Evolutionary conservation across 2,329 filamentous ascomycete species (phyloP).

Genomic region (Penicillium oxalicum): DNA sequence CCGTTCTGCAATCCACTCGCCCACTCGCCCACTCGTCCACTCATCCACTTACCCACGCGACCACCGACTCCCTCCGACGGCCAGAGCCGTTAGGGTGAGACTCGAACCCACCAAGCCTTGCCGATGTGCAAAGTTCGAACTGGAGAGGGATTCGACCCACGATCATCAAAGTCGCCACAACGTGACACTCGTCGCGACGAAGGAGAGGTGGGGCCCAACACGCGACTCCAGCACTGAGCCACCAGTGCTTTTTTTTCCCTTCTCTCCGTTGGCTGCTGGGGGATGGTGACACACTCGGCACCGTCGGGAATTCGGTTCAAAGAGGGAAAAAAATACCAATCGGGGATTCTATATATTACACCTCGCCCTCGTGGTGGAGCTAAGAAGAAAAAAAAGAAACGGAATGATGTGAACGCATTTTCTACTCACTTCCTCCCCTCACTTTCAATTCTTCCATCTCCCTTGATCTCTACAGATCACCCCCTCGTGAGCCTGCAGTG

Average conservation of each 20-base stretch:
- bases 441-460: not conserved
- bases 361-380: slow-evolving; percentile 11
- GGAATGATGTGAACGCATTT: slow-evolving; percentile 18
- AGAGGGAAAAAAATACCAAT: not conserved
- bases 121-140: too few species aligned
- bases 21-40: too few species aligned
- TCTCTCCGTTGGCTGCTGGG: not conserved
- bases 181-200: slow-evolving; percentile 4
- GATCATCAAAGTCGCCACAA: slow-evolving; percentile 2
- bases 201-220: slow-evolving; percentile 12
- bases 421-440: slow-evolving; percentile 2
- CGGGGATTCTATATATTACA: slow-evolving; percentile 14
- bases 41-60: too few species aligned
- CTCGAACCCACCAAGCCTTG: too few species aligned
- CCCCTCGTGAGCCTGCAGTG: slow-evolving; percentile 14
- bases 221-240: slow-evolving; percentile 5
- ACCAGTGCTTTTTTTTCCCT: not conserved
- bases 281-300: slow-evolving; percentile 8
- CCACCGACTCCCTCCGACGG: too few species aligned
- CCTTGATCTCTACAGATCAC: slow-evolving; percentile 10
- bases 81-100: too few species aligned
- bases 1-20: too few species aligned
- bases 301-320: slow-evolving; percentile 9
- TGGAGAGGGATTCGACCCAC: too few species aligned
- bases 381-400: slow-evolving; percentile 17